A percentile compares a stretch with the other conserved stretches of the same genome.
Evolutionary conservation across 176 grass and related monocot species (phyloP).

Genomic region (Raddia guianensis): DNA sequence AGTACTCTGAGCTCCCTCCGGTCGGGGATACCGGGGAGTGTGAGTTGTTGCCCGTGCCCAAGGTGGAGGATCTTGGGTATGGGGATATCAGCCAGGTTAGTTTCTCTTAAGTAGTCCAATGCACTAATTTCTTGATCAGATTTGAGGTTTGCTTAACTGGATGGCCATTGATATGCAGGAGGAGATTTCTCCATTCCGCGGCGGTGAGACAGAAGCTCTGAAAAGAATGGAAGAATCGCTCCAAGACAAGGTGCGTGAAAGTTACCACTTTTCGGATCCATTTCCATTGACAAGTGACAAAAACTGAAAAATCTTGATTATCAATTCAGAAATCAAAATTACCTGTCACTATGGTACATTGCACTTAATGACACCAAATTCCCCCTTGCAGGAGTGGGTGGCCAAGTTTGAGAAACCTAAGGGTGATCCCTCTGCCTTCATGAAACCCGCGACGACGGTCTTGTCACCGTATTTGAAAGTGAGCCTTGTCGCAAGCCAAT

Average conservation of each 20-base stretch:
- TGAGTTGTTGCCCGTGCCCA: slow-evolving; percentile 64
- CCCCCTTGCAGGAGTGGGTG: slow-evolving; percentile 65
- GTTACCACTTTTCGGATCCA: background rate
- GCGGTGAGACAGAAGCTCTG: slow-evolving; percentile 78
- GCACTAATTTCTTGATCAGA: background rate
- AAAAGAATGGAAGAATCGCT: slow-evolving; percentile 72
- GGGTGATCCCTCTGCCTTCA: slow-evolving; percentile 82
- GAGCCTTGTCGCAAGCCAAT: slow-evolving; percentile 6
- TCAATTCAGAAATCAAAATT: slow-evolving; percentile 7
- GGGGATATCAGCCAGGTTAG: slow-evolving; percentile 71
- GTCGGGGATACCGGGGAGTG: slow-evolving; percentile 63
- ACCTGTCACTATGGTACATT: background rate
- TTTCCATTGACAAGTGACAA: no score
- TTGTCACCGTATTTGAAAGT: slow-evolving; percentile 91
- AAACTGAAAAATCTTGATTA: slow-evolving; percentile 10
- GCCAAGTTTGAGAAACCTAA: slow-evolving; percentile 97
- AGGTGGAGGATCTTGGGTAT: slow-evolving; percentile 81
- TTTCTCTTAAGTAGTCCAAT: no score
- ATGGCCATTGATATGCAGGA: slow-evolving; percentile 53
- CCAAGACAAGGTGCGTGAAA: slow-evolving; percentile 58
- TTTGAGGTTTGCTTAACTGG: background rate
- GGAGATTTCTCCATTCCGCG: slow-evolving; percentile 68
- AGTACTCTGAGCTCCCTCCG: slow-evolving; percentile 65
- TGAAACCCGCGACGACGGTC: slow-evolving; percentile 78
- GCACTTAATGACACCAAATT: background rate